Evolutionary conservation across 139 green algal genomes (phyloP), one percentile per base, ranked within the genome.

Genomic region (Chlamydomonas incerta): DNA sequence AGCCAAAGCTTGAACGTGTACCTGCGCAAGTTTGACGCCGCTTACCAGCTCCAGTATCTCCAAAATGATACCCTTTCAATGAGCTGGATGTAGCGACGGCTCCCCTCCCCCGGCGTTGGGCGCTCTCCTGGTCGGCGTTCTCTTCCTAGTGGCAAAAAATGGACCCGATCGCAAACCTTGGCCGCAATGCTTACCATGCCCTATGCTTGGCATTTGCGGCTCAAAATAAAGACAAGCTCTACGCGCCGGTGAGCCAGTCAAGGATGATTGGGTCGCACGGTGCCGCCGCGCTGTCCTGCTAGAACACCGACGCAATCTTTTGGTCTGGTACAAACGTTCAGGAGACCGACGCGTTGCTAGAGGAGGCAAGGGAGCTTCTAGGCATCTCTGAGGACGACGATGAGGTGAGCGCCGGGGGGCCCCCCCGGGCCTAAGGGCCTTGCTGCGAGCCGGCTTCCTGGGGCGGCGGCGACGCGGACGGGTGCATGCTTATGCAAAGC

Each of bases 171-270:
- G n/a, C 79, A 1, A 47, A 85, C 47, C 79, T 85, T 28, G 79
- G 79, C 10, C 66, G 34, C 18, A 23, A 35, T 57, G 79, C 79
- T 8, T 85, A 85, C 31, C 47, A 76, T 31, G 79, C 79, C 10
- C 31, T 85, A 11, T 85, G 79, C 66, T 33, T 85, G 20, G 79
- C 79, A 6, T 75, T 85, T 68, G 79, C 79, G 31, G 79, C 79
- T 8, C 65, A 85, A 34, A 11, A 67, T 31, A 75, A 85, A 23
- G 79, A 85, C 50, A 85, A 75, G 66, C 79, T 85, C 23, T 85
- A 75, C 37, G 66, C 66, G 46, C 65, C 79, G 79, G 79, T 85
- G 69, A 75, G 79, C 29, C 60, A 35, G 74, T 71, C 58, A 66
- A 71, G 57, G 13, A 63, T 63, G 20, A 63, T 23, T 23, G 55